Evolutionary conservation across 352 stramenopile genomes (phyloP).

Genomic region (Globisporangium recalcitrans): DNA sequence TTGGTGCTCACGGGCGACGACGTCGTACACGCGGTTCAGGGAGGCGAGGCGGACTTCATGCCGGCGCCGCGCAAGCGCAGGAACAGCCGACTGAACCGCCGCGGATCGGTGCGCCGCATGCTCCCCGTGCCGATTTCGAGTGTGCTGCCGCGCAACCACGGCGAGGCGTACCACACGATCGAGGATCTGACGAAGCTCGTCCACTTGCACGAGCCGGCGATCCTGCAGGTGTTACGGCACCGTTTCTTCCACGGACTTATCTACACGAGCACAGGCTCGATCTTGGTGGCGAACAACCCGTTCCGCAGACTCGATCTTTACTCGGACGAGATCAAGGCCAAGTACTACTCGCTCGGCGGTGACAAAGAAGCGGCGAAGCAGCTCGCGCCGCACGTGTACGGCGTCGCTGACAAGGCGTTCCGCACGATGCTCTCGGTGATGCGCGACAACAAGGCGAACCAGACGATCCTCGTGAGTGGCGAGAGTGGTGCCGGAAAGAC

Average conservation of each 20-base stretch:
- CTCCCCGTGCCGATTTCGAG: conserved; percentile 29
- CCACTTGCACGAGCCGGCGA: conserved; percentile 88
- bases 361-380: conserved; percentile 47
- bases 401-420: conserved; percentile 78
- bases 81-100: conserved; percentile 31
- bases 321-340: conserved; percentile 56
- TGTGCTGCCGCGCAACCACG: conserved; percentile 56
- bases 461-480: conserved; percentile 95
- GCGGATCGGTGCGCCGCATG: conserved; percentile 33
- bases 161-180: conserved; percentile 58
- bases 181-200: conserved; percentile 90
- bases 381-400: conserved; percentile 83
- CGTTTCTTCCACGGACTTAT: conserved; percentile 84
- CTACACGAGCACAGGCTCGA: conserved; percentile 87
- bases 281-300: conserved; percentile 83
- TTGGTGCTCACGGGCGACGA: conserved; percentile 25
- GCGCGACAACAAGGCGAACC: conserved; percentile 52
- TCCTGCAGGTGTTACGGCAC: conserved; percentile 78
- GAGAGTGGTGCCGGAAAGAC: conserved; percentile 95
- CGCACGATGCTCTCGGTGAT: conserved; percentile 70
- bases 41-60: conserved; percentile 37
- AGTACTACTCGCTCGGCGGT: conserved; percentile 59
- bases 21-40: conserved; percentile 19
- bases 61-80: conserved; percentile 35
- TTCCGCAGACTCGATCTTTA: conserved; percentile 74